These are phyloP conservation scores for Ceratobasidium sp. DNA, from an alignment of 1,284 basidiomycete species.

Conservation along the genomic window DNA sequence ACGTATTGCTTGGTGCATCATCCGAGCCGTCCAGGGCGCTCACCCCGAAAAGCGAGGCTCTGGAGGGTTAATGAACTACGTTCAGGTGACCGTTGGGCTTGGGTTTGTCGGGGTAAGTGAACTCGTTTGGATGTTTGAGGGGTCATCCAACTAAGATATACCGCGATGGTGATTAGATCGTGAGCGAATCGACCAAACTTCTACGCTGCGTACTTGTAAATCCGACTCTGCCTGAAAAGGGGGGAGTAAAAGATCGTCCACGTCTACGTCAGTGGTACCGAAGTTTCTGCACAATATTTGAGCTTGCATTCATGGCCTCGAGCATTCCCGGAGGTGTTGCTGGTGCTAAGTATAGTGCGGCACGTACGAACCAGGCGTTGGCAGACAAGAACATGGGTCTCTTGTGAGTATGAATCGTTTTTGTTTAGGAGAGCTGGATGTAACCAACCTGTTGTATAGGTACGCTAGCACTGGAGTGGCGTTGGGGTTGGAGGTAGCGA, in stretches of 20 bases:
- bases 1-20: conserved; percentile 40
- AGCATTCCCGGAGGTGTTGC: conserved; percentile 23
- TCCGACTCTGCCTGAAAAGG: conserved; percentile 30
- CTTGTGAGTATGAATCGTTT: neutral
- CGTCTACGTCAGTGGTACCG: neutral
- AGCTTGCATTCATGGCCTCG: conserved; percentile 39
- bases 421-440: neutral
- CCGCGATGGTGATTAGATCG: no score
- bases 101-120: conserved; percentile 33
- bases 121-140: neutral
- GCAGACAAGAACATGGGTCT: conserved; percentile 29
- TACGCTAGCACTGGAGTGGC: conserved; percentile 24
- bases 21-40: conserved; percentile 33
- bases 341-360: conserved; percentile 19
- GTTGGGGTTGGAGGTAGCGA: conserved; percentile 1
- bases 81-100: conserved; percentile 32
- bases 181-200: conserved; percentile 21
- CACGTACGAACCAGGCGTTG: conserved; percentile 16
- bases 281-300: conserved; percentile 23
- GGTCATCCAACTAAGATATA: no score
- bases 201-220: conserved; percentile 26
- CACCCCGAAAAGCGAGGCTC: conserved; percentile 33
- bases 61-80: conserved; percentile 29
- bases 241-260: conserved; percentile 26
- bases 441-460: neutral